Base-by-base conservation (phyloP, 2,329 filamentous ascomycete species). In the Myrmaecium sp. region DNA sequence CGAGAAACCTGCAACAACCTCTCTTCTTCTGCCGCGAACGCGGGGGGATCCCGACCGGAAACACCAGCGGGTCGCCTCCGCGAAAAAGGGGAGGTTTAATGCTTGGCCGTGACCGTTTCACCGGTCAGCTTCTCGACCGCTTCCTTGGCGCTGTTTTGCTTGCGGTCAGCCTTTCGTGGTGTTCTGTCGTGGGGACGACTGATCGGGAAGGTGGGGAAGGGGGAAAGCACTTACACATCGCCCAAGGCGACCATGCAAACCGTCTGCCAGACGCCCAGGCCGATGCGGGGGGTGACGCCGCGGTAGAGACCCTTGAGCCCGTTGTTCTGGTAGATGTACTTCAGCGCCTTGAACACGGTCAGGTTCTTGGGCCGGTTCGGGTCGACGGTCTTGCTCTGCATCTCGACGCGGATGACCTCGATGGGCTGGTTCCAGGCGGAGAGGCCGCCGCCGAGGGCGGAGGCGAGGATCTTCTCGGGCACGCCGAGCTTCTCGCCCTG, bases 401-500 rank as follows among this genome's bases (percentile, higher is more conserved):
- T 94, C 70, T 98, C 89, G 35, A 98, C 86, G 38, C 89, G 82
- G 53, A 98, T 94, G 52, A 98, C 89, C 70, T 98, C 89, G 52
- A 98, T 98, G 36, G 89, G 89, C 68, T 98, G 89, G 62, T 98
- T 98, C 89, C 89, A 98, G 38, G 89, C 89, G 36, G 74, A 83
- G 45, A 98, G 66, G 51, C 89, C 89, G 69, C 89, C 89, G 61
- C 89, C 89, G 6, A 98, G 52, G 38, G 72, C 71, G 36, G 75
- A 81, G 25, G 89, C 84, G 30, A 81, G 52, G 48, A 98, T 76
- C 71, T 95, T 95, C 66, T 98, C 89, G 33, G 62, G 50, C 16
- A 77, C 71, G 40, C 60, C 63, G 36, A 98, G 70, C 63, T 81
- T 83, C 51, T 86, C 71, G 39, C 64, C 64, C 8, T 86, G 62